phyloP scores from a whole-genome alignment of 208 protist species.

The Phytomonas francai region DNA sequence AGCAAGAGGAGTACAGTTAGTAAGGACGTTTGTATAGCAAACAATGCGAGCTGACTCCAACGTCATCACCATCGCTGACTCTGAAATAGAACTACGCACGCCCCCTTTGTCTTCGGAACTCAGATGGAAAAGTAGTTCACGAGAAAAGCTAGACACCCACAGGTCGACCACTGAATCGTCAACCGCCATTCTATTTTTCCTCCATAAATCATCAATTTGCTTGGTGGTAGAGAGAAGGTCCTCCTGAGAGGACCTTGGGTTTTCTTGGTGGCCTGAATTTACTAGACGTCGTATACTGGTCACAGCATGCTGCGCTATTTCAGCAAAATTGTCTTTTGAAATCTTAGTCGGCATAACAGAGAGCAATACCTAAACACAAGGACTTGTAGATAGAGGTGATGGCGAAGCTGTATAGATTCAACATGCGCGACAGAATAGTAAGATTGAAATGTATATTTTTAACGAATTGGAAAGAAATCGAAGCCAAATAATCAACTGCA shows the following conservation, averaged over 20 bases:
- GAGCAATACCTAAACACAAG: conserved; percentile 3
- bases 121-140: conserved; percentile 29
- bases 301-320: conserved; percentile 60
- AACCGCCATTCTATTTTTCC: conserved; percentile 20
- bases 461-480: background rate
- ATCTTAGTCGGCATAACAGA: conserved; percentile 15
- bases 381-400: background rate
- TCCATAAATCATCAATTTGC: conserved; percentile 36
- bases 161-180: conserved; percentile 21
- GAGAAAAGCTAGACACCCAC: conserved; percentile 25
- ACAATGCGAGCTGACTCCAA: conserved; percentile 41
- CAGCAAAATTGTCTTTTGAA: conserved; percentile 39
- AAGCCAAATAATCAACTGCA: background rate
- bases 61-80: conserved; percentile 41
- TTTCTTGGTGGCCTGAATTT: conserved; percentile 26
- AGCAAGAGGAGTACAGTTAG: conserved; percentile 11
- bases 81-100: conserved; percentile 6
- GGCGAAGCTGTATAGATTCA: background rate
- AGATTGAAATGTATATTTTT: background rate
- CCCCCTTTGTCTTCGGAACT: background rate
- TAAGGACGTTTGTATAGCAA: conserved; percentile 15
- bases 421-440: background rate
- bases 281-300: conserved; percentile 48
- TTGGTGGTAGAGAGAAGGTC: conserved; percentile 43
- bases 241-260: conserved; percentile 32